Base-by-base conservation (phyloP, 306 rosid species). In the Astragalus membranaceus region DNA sequence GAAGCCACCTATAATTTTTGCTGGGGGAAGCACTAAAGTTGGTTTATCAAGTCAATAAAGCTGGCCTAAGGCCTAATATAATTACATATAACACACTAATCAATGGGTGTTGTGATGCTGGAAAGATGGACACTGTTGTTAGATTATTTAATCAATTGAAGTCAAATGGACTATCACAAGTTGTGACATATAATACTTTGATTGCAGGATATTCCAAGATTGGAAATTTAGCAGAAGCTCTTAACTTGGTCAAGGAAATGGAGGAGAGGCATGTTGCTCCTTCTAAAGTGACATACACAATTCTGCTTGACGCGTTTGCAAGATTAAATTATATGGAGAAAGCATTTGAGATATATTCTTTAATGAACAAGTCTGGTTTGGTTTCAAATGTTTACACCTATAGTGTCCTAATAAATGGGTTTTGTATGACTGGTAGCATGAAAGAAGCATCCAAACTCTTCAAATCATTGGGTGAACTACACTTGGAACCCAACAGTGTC, bases 201-300 rank as follows among this genome's bases (percentile, higher is more conserved):
- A 83, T 86, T 58, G 80, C 75, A 20, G 96, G 95, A 5, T 85
- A 79, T 47, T 78, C 86, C 0, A 81, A 64, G 79, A 72, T 67
- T 54, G 82, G 79, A 48, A 79, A 92, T 82, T 71, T 87, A 35
- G 71, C 32, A 2, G 78, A 54, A 60, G 86, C 86, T 67, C 76
- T 79, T 42, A 74, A 80, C 49, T 58, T 89, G 55, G 79, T 83
- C 37, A 81, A 82, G 77, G 95, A 89, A 80, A 92, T 92, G 98
- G 85, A 88, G 43, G 85, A 77, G 46, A 81, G 95, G 51, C 33
- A 78, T 4, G 35, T 89, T 73, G 62, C 86, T 80, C 96, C 91
- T 62, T 80, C 89, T 7, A 70, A 80, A 80, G 95, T 89, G 76
- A 88, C 96, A 39, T 92, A 84, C 57, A 89, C 96, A 5, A 89